Base-by-base conservation (phyloP, 2,329 filamentous ascomycete genomes). In the Penicillium sp. region DNA sequence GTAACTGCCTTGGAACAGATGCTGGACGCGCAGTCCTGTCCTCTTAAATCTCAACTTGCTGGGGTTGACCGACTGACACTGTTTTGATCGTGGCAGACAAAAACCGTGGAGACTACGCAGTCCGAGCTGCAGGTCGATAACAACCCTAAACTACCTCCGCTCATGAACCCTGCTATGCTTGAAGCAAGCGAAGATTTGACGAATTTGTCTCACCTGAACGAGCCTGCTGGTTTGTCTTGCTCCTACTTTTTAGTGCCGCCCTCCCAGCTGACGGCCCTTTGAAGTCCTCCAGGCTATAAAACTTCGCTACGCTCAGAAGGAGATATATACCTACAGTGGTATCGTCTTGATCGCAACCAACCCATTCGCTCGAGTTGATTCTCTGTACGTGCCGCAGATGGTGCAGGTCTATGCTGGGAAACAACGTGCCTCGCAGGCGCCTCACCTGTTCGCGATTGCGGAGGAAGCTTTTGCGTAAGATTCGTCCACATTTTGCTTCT, bases 401-500 rank as follows among this genome's bases (percentile, higher is more conserved):
- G 92, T 99, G n/a, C 94, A 99, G 76, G 92, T 97, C 38, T 99
- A 99, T 78, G 92, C 94, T 55, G 94, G 94, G 71, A 97, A 93
- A 77, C 92, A 97, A 76, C 85, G 94, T 76, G 92, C 92, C 57
- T 96, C 94, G 57, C 94, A 97, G 77, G 94, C 95, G 56, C 94
- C 94, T 53, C 94, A 99, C 85, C 79, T 99, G 70, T 99, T 99
- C 78, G 94, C 94, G 66, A 99, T 99, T 78, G 94, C 94, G 42
- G 94, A 99, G 76, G 95, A 99, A 78, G 92, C 94, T 59, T 99
- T 97, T 79, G 91, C 93, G 90, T 94, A 84, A 80, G 85, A 53
- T 45, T 20, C 9, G 13, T 34, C 24, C 47, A 37, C 48, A 49
- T 53, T 42, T 40, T 26, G 37, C 14, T 18, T 50, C 5, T 40